Percentiles rank a stretch among this genome's conserved stretches.
These are phyloP conservation scores for Cercospora sp. DNA, from an alignment of 2,329 filamentous ascomycete species.

Conservation along the genomic window DNA sequence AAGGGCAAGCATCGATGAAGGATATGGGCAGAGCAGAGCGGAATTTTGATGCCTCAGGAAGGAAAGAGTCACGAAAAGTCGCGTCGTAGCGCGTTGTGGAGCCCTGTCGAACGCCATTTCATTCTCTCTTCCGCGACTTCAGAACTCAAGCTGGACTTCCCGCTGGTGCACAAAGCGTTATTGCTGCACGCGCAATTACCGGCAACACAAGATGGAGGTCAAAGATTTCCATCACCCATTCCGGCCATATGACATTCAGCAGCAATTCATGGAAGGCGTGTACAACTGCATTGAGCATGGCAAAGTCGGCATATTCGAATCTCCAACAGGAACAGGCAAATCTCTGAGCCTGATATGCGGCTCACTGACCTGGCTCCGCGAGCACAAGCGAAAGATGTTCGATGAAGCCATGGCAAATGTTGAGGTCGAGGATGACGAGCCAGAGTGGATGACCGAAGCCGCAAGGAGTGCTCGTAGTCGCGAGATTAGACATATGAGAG, in stretches of 20 bases:
- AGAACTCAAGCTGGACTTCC: not conserved
- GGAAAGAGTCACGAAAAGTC: conserved; percentile 20
- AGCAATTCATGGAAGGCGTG: conserved; percentile 80
- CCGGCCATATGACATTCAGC: conserved; percentile 82
- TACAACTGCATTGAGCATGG: conserved; percentile 77
- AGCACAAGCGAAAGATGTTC: conserved; percentile 67
- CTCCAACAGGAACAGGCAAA: conserved; percentile 85
- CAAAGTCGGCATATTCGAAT: conserved; percentile 86
- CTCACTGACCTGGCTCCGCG: conserved; percentile 85
- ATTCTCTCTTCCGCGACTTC: not conserved
- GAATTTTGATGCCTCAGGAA: conserved; percentile 6
- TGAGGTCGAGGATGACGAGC: conserved; percentile 64
- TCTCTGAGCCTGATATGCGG: conserved; percentile 89
- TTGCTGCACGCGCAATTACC: not conserved
- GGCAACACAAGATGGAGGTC: conserved; percentile 22
- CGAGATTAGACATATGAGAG: conserved; percentile 65
- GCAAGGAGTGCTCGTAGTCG: conserved; percentile 67
- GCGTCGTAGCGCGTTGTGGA: conserved; percentile 29
- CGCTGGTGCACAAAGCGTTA: not conserved
- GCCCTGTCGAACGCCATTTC: conserved; percentile 8
- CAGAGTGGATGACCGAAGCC: conserved; percentile 81
- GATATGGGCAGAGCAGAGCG: not conserved
- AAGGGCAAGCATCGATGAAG: conserved; percentile 48
- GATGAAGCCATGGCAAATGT: conserved; percentile 54
- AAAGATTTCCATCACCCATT: conserved; percentile 82